phyloP scores from a whole-genome alignment of 2,329 filamentous ascomycete species.

The Hymenotorrendiella dingleyae region DNA sequence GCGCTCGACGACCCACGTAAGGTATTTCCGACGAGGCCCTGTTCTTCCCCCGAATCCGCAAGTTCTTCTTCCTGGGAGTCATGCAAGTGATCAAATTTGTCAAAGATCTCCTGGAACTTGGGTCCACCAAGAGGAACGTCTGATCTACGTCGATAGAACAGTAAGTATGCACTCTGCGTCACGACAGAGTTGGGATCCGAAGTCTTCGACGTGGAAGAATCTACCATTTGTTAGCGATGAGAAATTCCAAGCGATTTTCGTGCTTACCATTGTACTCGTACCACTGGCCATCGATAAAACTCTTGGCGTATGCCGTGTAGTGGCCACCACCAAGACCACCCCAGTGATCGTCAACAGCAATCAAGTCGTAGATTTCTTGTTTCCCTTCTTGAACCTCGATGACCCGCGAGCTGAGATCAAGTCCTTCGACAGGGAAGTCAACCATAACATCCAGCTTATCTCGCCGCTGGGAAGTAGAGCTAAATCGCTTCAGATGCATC shows the following conservation, averaged over 20 bases:
- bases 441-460: conserved; percentile 91
- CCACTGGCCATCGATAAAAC: conserved; percentile 84
- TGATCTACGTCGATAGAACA: conserved; percentile 91
- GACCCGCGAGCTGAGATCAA: conserved; percentile 77
- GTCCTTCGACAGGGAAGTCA: conserved; percentile 81
- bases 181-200: conserved; percentile 58
- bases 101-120: conserved; percentile 64
- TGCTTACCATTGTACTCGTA: conserved; percentile 93
- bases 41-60: conserved; percentile 69
- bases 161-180: conserved; percentile 75
- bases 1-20: conserved; percentile 91
- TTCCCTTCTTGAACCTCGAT: conserved; percentile 76
- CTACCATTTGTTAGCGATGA: conserved; percentile 47
- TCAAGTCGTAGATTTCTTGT: conserved; percentile 81
- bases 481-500: conserved; percentile 93
- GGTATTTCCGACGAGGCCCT: conserved; percentile 76
- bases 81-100: conserved; percentile 50
- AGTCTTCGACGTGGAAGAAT: conserved; percentile 63
- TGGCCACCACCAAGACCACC: conserved; percentile 91
- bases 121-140: conserved; percentile 71
- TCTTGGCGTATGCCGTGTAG: conserved; percentile 92
- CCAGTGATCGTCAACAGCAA: conserved; percentile 93
- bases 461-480: conserved; percentile 70
- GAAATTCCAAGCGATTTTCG: background rate
- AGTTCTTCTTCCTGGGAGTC: conserved; percentile 41